Evolutionary conservation across 1,284 basidiomycete genomes (phyloP), one percentile per base, ranked within the genome.

Genomic region (Mycena sp.): DNA sequence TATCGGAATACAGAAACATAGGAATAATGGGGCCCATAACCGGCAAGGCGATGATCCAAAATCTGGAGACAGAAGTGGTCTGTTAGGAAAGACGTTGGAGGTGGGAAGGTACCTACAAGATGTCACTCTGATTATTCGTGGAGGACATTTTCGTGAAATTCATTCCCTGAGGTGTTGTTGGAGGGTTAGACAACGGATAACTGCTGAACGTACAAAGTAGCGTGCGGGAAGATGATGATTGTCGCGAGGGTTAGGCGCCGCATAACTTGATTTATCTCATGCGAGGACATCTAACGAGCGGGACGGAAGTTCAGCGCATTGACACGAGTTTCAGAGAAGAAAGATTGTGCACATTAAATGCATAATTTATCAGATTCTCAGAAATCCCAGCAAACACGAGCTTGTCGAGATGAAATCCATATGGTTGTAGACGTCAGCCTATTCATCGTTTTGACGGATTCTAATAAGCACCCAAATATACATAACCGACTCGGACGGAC

Each of bases 361-460:
- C 85, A 72, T 87, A 91, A 63, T 83, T 83, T 69, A 91, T 89
- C 69, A 91, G 73, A 70, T 91, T 91, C 70, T 91, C 88, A 16
- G 87, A 80, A 61, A 89, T 85, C 19, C 81, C 83, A 6, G 86
- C 81, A 69, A 89, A 89, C 85, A 88, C 89, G 67, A 69, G 65
- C 85, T 89, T 7, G 82, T 81, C 44, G 90, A 72, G 40, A 88
- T 85, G 67, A 88, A 89, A 61, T 90, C 88, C 79, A 89, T 88
- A 67, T 91, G 89, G 69, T 91, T 89, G 45, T 55, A 55, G 11
- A 63, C 64, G 14, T 56, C 61, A 11, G 51, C 58, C 58, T 60
- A n/a, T 4, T 11, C n/a, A 9, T 14, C 30, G n/a, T 37, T 17
- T 32, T 11, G 43, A 48, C 9, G 29, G 40, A 51, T 0, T 23